phyloP scores from a whole-genome alignment of 148 eudicot genomes.

The Rhododendron ferrugineum region DNA sequence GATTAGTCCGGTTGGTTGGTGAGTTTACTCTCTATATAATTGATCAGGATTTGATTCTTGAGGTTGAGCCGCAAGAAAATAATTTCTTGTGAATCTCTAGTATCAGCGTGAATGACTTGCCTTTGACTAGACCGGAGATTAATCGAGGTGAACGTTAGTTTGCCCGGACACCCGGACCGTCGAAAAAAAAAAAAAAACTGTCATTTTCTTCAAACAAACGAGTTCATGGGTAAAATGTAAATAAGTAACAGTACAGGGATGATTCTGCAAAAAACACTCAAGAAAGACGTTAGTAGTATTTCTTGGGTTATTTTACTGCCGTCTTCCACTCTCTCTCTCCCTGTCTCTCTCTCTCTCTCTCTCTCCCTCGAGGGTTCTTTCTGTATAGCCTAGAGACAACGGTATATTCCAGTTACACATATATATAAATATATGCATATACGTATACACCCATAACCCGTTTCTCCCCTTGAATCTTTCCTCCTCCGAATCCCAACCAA shows the following conservation, averaged over 20 bases:
- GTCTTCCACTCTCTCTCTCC: neutral
- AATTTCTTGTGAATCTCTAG: too few species aligned
- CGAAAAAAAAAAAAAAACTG: too few species aligned
- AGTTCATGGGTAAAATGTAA: neutral
- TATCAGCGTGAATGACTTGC: fast-evolving
- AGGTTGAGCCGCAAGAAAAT: too few species aligned
- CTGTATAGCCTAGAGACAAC: neutral
- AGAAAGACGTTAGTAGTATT: neutral
- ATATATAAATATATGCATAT: neutral
- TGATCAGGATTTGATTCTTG: too few species aligned
- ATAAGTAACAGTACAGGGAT: neutral
- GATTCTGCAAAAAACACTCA: neutral
- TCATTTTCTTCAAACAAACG: neutral
- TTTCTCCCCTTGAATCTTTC: neutral
- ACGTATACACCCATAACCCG: neutral
- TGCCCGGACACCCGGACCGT: too few species aligned
- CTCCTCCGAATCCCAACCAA: neutral
- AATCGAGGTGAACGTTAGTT: too few species aligned
- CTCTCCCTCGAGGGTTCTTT: neutral
- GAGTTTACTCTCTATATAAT: too few species aligned
- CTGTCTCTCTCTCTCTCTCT: neutral
- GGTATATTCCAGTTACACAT: neutral
- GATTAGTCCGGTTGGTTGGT: too few species aligned
- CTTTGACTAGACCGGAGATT: too few species aligned
- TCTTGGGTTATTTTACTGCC: neutral